A percentile compares a stretch with the other conserved stretches of the same genome.
These are phyloP conservation scores for Rhododendron mucronatum DNA, from an alignment of 148 eudicot species.

Conservation along the genomic window DNA sequence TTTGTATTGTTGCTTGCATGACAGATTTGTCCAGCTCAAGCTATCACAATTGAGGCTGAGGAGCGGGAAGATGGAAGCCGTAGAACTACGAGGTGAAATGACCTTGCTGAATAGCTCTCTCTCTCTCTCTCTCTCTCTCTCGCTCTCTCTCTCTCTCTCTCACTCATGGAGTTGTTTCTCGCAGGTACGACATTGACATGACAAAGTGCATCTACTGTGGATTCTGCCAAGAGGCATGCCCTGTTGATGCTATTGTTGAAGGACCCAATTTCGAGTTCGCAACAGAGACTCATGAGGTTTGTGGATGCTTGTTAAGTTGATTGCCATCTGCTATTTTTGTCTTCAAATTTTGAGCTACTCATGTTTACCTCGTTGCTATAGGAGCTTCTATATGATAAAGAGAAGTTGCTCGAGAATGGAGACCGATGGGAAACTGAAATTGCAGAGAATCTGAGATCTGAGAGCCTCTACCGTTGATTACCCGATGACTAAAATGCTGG, in stretches of 20 bases:
- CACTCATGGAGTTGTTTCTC: neutral
- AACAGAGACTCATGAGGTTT: conserved; percentile 90
- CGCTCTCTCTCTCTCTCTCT: neutral
- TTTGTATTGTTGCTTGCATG: neutral
- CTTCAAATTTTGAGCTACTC: neutral
- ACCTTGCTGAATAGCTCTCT: neutral
- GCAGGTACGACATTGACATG: conserved; percentile 94
- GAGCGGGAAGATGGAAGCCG: conserved; percentile 98
- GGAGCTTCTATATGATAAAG: conserved; percentile 64
- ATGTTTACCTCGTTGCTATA: neutral
- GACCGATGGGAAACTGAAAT: conserved; percentile 99
- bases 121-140: neutral
- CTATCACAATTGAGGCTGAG: conserved; percentile 96
- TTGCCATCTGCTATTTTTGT: neutral
- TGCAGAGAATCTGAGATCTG: conserved; percentile 92
- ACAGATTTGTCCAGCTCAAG: conserved; percentile 91
- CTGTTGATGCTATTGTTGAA: conserved; percentile 97
- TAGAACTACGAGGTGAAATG: conserved; percentile 72
- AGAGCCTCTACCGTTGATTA: conserved; percentile 83
- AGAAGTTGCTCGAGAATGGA: conserved; percentile 96
- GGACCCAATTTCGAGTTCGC: conserved; percentile 99
- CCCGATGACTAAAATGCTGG: neutral
- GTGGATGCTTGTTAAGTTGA: conserved; percentile 4
- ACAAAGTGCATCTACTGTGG: conserved; percentile 98
- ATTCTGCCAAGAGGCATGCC: conserved; percentile 99